phyloP scores from a whole-genome alignment of 2,329 filamentous ascomycete species.

The Seiridium unicorne region DNA sequence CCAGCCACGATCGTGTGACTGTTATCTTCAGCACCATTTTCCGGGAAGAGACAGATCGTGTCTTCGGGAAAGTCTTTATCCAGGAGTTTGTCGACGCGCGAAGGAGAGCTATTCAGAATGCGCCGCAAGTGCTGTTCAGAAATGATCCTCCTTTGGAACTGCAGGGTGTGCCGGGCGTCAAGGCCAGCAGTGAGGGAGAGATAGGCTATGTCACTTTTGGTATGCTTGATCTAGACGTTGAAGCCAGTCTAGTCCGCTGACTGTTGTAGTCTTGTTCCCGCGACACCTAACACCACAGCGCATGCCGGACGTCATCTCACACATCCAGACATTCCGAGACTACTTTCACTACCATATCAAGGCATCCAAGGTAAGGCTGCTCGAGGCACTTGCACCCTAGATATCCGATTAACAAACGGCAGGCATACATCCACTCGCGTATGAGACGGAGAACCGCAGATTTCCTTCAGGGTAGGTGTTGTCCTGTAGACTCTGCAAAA shows the following conservation, averaged over 20 bases:
- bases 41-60: slow-evolving; percentile 93
- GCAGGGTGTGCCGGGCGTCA: slow-evolving; percentile 81
- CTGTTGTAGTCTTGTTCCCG: slow-evolving; percentile 77
- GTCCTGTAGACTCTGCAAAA: slow-evolving; percentile 21
- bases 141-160: slow-evolving; percentile 93
- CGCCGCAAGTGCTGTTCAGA: slow-evolving; percentile 93
- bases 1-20: slow-evolving; percentile 93
- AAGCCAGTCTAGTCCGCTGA: slow-evolving; percentile 10
- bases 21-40: slow-evolving; percentile 99
- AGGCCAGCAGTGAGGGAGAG: slow-evolving; percentile 73
- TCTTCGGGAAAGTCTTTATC: slow-evolving; percentile 97
- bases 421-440: slow-evolving; percentile 95
- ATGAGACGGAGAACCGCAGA: slow-evolving; percentile 98
- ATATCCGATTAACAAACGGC: background rate
- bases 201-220: slow-evolving; percentile 98
- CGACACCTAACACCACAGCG: slow-evolving; percentile 88
- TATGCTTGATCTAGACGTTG: slow-evolving; percentile 38
- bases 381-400: background rate
- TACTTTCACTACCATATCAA: slow-evolving; percentile 99
- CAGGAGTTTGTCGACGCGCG: slow-evolving; percentile 98
- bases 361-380: slow-evolving; percentile 72
- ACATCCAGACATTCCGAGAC: slow-evolving; percentile 99
- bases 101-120: slow-evolving; percentile 94
- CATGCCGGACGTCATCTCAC: slow-evolving; percentile 93
- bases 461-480: slow-evolving; percentile 87